phyloP scores from a whole-genome alignment of 2,329 filamentous ascomycete genomes.

The Penicillium sp. region DNA sequence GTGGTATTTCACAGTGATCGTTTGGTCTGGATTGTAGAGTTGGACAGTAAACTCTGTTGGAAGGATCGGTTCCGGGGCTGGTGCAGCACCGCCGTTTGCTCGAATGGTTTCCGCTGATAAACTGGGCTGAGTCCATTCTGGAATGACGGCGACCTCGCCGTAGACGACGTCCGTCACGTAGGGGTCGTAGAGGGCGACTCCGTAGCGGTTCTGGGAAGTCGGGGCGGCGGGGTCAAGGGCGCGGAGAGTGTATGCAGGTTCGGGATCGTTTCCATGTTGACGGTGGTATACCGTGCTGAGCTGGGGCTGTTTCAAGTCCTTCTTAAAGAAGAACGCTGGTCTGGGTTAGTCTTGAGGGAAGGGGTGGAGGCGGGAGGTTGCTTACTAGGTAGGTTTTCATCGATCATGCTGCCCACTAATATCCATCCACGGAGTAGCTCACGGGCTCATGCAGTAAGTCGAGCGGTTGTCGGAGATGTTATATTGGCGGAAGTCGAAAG shows the following conservation, averaged over 20 bases:
- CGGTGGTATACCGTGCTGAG: conserved; percentile 48
- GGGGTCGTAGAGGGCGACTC: conserved; percentile 79
- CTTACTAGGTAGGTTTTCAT: conserved; percentile 84
- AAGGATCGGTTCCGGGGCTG: conserved; percentile 69
- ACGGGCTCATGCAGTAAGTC: background rate
- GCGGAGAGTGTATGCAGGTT: conserved; percentile 77
- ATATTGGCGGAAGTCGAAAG: conserved; percentile 6
- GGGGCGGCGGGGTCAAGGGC: conserved; percentile 71
- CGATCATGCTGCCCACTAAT: conserved; percentile 64
- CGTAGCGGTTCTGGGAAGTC: conserved; percentile 78
- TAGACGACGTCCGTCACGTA: conserved; percentile 79
- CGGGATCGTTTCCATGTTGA: conserved; percentile 77
- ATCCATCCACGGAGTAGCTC: background rate
- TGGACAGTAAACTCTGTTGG: conserved; percentile 80
- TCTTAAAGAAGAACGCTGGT: conserved; percentile 61
- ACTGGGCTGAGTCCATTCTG: conserved; percentile 81
- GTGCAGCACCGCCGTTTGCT: conserved; percentile 64
- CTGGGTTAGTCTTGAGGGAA: conserved; percentile 11
- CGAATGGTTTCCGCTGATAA: conserved; percentile 80
- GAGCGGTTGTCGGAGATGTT: conserved; percentile 1
- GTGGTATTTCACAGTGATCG: conserved; percentile 67
- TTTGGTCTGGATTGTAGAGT: conserved; percentile 91
- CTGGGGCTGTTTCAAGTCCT: conserved; percentile 43
- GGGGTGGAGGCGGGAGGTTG: conserved; percentile 40
- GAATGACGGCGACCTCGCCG: conserved; percentile 80